Base-by-base conservation (phyloP, 1,139 yeast species). In the Spencermartinsiella ligniputridi region DNA sequence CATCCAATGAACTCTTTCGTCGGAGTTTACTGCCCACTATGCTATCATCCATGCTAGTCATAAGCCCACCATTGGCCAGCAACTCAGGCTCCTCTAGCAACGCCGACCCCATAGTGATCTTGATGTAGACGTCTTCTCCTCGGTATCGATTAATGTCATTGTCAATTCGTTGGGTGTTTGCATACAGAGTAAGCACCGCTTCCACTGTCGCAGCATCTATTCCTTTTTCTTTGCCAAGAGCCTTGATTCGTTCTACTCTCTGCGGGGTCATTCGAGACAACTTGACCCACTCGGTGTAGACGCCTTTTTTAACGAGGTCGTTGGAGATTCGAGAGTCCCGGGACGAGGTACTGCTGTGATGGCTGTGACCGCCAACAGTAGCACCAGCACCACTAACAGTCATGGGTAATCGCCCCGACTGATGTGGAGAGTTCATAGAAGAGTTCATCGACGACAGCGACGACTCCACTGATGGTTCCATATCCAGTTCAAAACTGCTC, bases 151-250 rank as follows among this genome's bases (percentile, higher is more conserved):
- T 55, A 18, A 55, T 55, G 25, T 53, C 58, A 41, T 55, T 56
- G 45, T 57, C 60, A 22, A 48, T 49, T 24, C 46, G 48, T 25
- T 48, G 49, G 19, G 48, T 51, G 36, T 50, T 48, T 13, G 54
- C 44, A 41, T 60, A 61, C 27, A 60, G 54, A 13, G 53, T 48
- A 34, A 62, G 50, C 17, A 62, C 66, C 16, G 58, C 50, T 37
- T 63, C 63, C 15, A 62, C 65, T 2, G 63, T 60, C 13, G 55
- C 58, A 29, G 53, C 47, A 27, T 58, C 62, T 42, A 62, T 60
- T 15, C 60, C 62, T 53, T 63, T 61, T 22, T 50, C 57, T 3
- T 37, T 42, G 2, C 67, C 67, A 40, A 62, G 52, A 22, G 46
- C 44, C 37, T 57, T 55, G 42, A 62, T 62, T 34, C 52, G 48